These are phyloP conservation scores for Butyriboletus appendiculatus DNA, from an alignment of 1,284 basidiomycete genomes.

Conservation along the genomic window DNA sequence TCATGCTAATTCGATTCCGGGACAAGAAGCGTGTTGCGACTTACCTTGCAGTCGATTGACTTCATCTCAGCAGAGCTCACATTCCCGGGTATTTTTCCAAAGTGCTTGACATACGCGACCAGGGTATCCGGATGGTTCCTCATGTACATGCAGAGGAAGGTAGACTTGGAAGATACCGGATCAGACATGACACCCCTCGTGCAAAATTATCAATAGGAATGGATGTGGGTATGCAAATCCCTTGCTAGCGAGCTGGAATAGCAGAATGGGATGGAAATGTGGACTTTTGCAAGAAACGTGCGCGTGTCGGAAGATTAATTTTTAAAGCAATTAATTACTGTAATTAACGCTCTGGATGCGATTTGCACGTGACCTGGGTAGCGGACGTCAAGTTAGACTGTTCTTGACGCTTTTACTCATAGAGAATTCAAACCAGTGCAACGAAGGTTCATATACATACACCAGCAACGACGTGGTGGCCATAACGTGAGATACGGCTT, in stretches of 20 bases:
- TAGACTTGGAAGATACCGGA: conserved; percentile 71
- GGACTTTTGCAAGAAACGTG: not conserved
- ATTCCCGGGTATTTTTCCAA: conserved; percentile 57
- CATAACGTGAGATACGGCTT: too few species aligned
- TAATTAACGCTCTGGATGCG: too few species aligned
- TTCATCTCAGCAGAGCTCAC: conserved; percentile 65
- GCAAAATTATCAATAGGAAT: not conserved
- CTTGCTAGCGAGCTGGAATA: not conserved
- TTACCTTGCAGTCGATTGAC: conserved; percentile 62
- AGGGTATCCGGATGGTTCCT: conserved; percentile 77
- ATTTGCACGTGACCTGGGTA: not conserved
- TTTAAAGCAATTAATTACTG: too few species aligned
- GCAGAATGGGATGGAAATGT: not conserved
- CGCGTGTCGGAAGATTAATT: not conserved
- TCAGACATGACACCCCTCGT: conserved; percentile 38
- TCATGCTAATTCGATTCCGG: not conserved
- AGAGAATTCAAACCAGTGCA: not conserved
- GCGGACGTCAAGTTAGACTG: too few species aligned
- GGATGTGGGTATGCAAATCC: not conserved
- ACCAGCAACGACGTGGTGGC: not conserved
- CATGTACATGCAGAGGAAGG: conserved; percentile 83
- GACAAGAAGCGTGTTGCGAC: not conserved
- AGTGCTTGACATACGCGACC: conserved; percentile 76
- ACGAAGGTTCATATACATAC: too few species aligned
- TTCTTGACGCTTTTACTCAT: too few species aligned